Base-by-base conservation (phyloP, 371 early-diverging fungal genomes). In the Rozella allomycis region DNA sequence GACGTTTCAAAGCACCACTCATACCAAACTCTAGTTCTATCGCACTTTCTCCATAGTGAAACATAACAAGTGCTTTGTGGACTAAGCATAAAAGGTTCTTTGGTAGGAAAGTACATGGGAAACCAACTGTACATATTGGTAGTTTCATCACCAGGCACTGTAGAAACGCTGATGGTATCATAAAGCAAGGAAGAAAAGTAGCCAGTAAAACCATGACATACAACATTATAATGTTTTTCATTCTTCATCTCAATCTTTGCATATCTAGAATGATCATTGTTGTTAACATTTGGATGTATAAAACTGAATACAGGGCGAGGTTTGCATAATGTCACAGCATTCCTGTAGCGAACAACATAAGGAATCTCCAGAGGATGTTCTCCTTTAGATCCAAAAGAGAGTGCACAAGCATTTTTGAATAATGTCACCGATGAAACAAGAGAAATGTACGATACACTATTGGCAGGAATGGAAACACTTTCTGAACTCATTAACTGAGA, bases 61-160 rank as follows among this genome's bases (percentile, higher is more conserved):
- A n/a, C n/a, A n/a, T n/a, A n/a, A n/a, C n/a, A n/a, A n/a, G n/a
- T n/a, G n/a, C n/a, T n/a, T n/a, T n/a, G n/a, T n/a, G n/a, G n/a
- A n/a, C n/a, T n/a, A n/a, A n/a, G n/a, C n/a, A n/a, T n/a, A n/a
- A n/a, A n/a, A n/a, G n/a, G n/a, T 41, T 60, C 63, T 54, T 61
- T 54, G 29, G 88, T 25, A 3, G 90, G 93, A 49, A 93, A 87
- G 43, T 64, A 87, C 32, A 93, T 76, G 0, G 93, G 88, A 52
- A 93, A 93, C 94, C 94, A 93, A 41, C 78, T 78, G 41, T 78
- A 75, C 94, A 93, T 90, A 2, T 60, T 78, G 6, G 74, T 67
- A 0, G 88, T 77, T 42, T 87, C 85, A 0, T 77, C 76, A 4
- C 42, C 41, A 4, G 90, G 90, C 22, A 67, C 62, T 39, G 80